Conservation (phyloP, 1,139 yeast species). For the Saccharomycopsis hybrid region DNA sequence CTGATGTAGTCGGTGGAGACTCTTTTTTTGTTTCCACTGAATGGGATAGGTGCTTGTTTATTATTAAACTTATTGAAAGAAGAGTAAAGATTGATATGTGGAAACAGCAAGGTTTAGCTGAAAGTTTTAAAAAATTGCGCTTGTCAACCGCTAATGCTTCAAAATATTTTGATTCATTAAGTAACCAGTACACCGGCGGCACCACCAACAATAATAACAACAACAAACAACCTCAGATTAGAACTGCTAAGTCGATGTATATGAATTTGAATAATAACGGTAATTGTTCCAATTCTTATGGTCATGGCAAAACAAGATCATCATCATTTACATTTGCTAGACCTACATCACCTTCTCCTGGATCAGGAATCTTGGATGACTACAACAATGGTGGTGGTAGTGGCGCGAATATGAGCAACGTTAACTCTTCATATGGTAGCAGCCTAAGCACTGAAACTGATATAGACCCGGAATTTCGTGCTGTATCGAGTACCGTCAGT, state of each 20-base stretch:
- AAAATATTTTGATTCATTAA: background rate
- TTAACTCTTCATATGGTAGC: background rate
- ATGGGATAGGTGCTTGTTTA: conserved; percentile 45
- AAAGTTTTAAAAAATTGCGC: background rate
- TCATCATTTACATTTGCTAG: conserved; percentile 3
- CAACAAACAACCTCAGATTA: background rate
- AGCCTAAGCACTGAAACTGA: background rate
- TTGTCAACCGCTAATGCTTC: conserved; percentile 5
- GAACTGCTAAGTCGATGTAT: conserved; percentile 9
- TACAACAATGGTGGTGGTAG: background rate
- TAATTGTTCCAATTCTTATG: background rate
- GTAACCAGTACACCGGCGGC: too few relatives aligned
- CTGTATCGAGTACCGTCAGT: too few relatives aligned
- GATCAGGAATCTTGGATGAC: background rate
- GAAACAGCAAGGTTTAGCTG: background rate
- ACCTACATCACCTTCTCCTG: background rate
- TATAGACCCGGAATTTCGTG: background rate
- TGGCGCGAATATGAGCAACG: background rate
- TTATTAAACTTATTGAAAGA: conserved; percentile 35
- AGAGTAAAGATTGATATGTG: conserved; percentile 19
- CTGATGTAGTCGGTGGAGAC: conserved; percentile 40
- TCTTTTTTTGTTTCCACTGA: conserved; percentile 46
- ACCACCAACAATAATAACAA: too few relatives aligned
- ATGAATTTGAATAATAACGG: background rate
- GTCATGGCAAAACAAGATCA: background rate